These are phyloP conservation scores for Nigrograna mackinnonii DNA, from an alignment of 2,329 filamentous ascomycete species.

Conservation along the genomic window DNA sequence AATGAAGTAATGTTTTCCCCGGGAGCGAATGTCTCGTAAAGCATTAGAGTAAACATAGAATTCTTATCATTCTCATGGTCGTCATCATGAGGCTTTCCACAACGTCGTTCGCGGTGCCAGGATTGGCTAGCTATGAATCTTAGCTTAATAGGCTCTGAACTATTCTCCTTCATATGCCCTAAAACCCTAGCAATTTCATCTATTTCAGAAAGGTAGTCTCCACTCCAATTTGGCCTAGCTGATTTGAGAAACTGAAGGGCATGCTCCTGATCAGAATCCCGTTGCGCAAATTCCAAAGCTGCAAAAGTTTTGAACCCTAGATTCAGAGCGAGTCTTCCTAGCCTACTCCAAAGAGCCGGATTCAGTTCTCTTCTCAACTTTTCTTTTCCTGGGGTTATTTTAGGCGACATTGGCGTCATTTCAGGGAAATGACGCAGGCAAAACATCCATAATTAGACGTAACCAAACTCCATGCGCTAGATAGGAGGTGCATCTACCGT, in stretches of 20 bases:
- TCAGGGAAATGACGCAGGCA: slow-evolving; percentile 14
- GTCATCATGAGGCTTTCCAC: slow-evolving; percentile 4
- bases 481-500: not conserved
- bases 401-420: slow-evolving; percentile 12
- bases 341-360: slow-evolving; percentile 5
- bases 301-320: slow-evolving; percentile 10
- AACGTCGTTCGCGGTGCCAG: not conserved
- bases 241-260: slow-evolving; percentile 4
- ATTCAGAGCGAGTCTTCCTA: slow-evolving; percentile 8
- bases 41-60: not conserved
- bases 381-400: slow-evolving; percentile 1
- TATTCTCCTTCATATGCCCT: not conserved
- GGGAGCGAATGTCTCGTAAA: not conserved
- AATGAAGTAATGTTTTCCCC: slow-evolving; percentile 2
- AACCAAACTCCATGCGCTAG: slow-evolving; percentile 4
- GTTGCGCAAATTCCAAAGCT: slow-evolving; percentile 1
- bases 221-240: slow-evolving; percentile 2
- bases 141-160: not conserved
- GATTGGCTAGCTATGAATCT: not conserved
- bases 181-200: not conserved
- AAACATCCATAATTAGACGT: slow-evolving; percentile 16
- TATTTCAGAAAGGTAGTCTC: not conserved
- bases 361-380: slow-evolving; percentile 6
- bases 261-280: slow-evolving; percentile 7
- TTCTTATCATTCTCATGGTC: slow-evolving; percentile 1